phyloP scores from a whole-genome alignment of 805 yeast genomes.

The Candida awuae region DNA sequence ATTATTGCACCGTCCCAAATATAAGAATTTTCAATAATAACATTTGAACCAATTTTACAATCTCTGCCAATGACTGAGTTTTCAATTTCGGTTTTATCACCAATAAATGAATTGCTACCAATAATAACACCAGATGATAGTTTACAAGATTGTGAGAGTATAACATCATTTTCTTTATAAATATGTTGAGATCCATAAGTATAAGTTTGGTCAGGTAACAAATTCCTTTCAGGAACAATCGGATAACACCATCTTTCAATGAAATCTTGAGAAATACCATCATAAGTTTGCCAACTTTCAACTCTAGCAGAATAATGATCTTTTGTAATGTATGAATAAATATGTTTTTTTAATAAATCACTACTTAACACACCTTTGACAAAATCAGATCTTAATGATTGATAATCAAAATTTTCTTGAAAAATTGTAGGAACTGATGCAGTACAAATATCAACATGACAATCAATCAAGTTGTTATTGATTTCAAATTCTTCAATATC shows the following conservation, averaged over 20 bases:
- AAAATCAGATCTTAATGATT: slow-evolving; percentile 75
- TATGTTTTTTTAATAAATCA: slow-evolving; percentile 82
- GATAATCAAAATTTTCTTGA: slow-evolving; percentile 95
- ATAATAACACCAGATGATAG: slow-evolving; percentile 75
- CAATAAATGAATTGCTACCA: slow-evolving; percentile 69
- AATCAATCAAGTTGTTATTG: slow-evolving; percentile 90
- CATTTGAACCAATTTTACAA: slow-evolving; percentile 78
- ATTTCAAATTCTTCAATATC: slow-evolving; percentile 68
- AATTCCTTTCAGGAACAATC: slow-evolving; percentile 76
- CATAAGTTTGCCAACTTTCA: slow-evolving; percentile 91
- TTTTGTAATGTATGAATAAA: slow-evolving; percentile 77
- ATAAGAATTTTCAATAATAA: slow-evolving; percentile 62
- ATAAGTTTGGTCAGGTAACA: slow-evolving; percentile 63
- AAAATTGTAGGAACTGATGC: slow-evolving; percentile 92
- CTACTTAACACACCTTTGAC: slow-evolving; percentile 85
- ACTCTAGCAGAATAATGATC: slow-evolving; percentile 88
- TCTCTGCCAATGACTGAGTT: slow-evolving; percentile 79
- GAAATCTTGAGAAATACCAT: slow-evolving; percentile 83
- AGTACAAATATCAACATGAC: slow-evolving; percentile 92
- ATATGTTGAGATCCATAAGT: slow-evolving; percentile 77
- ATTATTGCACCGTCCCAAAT: slow-evolving; percentile 80
- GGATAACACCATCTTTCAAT: slow-evolving; percentile 92
- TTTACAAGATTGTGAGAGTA: slow-evolving; percentile 86
- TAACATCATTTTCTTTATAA: slow-evolving; percentile 83
- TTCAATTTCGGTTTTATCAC: slow-evolving; percentile 59